phyloP scores from a whole-genome alignment of 306 rosid genomes.

The Sicyos baderoa region DNA sequence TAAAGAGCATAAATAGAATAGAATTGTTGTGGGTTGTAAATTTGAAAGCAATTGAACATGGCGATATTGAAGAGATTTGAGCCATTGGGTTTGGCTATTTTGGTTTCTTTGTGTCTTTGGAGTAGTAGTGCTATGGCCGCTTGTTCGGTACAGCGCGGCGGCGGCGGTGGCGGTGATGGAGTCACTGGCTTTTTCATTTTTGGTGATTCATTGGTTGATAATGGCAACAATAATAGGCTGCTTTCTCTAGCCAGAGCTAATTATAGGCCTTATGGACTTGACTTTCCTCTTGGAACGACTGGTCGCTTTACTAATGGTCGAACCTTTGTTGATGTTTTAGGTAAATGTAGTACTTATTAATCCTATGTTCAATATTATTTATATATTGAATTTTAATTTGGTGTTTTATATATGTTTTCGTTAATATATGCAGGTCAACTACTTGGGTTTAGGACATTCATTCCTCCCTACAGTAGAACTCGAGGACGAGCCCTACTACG shows the following conservation, averaged over 20 bases:
- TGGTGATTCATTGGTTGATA: conserved; percentile 90
- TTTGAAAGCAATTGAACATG: neutral
- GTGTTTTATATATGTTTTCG: no score
- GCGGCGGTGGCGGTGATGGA: conserved; percentile 30
- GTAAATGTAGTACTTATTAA: no score
- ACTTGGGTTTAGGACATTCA: conserved; percentile 51
- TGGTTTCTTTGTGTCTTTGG: conserved; percentile 28
- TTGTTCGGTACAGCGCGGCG: conserved; percentile 31
- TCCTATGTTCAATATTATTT: no score
- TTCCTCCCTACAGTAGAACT: conserved; percentile 60
- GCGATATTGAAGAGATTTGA: neutral
- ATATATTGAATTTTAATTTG: no score
- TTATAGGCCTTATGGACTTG: conserved; percentile 77
- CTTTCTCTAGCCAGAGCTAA: conserved; percentile 78
- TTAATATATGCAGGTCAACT: conserved; percentile 94
- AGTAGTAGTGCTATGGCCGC: conserved; percentile 26
- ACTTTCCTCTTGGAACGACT: conserved; percentile 70
- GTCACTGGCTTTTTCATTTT: conserved; percentile 89
- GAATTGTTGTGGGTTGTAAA: no score
- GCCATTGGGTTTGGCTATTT: conserved; percentile 17
- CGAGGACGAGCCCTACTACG: conserved; percentile 56
- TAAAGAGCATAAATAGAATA: neutral
- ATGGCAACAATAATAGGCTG: conserved; percentile 70
- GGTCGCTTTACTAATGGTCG: conserved; percentile 95
- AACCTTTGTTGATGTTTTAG: conserved; percentile 77